Evolutionary conservation across 208 protist species (phyloP).

Genomic region (Pavlovales sp.): DNA sequence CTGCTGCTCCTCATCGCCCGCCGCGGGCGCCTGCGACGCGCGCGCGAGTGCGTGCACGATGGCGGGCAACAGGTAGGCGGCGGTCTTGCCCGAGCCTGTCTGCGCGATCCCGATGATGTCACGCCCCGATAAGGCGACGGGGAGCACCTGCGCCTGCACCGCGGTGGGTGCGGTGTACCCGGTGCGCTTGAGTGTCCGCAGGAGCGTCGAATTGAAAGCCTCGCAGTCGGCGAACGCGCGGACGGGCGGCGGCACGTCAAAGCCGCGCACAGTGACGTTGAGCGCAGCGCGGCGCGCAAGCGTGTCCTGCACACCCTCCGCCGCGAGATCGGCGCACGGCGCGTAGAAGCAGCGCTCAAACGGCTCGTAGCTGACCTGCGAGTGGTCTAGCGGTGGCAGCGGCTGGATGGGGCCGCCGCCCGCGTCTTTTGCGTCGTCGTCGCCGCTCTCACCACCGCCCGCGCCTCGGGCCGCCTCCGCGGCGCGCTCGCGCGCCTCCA

Average conservation of each 20-base stretch:
- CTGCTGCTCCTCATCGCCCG: too few species aligned
- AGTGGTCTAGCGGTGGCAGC: constrained; percentile 10
- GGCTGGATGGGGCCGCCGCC: neutral
- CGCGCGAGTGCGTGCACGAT: constrained; percentile 72
- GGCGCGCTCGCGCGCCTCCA: constrained; percentile 14
- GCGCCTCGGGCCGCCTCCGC: neutral
- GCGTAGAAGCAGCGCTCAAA: constrained; percentile 67
- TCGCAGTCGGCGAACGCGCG: neutral
- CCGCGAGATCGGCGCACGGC: constrained; percentile 47
- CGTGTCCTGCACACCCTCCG: neutral
- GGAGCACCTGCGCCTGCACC: constrained; percentile 73
- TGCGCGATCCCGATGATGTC: constrained; percentile 72
- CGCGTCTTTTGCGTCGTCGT: neutral
- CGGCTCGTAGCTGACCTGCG: neutral
- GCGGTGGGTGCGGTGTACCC: constrained; percentile 69
- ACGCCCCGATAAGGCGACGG: constrained; percentile 65
- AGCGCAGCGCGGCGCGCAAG: neutral
- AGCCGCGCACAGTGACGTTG: neutral
- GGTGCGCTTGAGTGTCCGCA: constrained; percentile 19
- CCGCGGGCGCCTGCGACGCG: neutral
- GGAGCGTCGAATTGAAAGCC: constrained; percentile 52
- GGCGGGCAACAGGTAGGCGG: constrained; percentile 68
- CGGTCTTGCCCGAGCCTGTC: constrained; percentile 76
- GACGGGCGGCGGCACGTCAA: constrained; percentile 17
- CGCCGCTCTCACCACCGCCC: neutral